These are phyloP conservation scores for Cercospora citrullina DNA, from an alignment of 2,329 filamentous ascomycete species.

Conservation along the genomic window DNA sequence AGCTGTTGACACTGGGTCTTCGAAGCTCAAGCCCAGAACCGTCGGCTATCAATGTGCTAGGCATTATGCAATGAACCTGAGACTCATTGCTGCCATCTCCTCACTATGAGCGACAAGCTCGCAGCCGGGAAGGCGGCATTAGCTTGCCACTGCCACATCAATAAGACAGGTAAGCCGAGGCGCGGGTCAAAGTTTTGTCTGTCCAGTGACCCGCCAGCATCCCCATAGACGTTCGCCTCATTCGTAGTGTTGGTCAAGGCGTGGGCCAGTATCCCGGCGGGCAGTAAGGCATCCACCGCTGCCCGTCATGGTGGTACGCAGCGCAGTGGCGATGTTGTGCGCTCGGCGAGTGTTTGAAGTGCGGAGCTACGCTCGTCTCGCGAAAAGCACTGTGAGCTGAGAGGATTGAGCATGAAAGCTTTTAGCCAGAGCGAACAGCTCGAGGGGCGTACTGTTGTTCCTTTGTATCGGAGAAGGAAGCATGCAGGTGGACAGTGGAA, in stretches of 20 bases:
- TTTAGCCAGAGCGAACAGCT: background rate
- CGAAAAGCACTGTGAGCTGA: background rate
- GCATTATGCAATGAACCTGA: constrained; percentile 8
- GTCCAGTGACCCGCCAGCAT: constrained; percentile 8
- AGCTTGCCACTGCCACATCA: constrained; percentile 9
- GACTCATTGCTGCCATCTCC: constrained; percentile 9
- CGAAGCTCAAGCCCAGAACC: background rate
- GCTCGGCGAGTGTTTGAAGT: background rate
- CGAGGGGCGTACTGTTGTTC: background rate
- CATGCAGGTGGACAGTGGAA: background rate
- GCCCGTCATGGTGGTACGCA: background rate
- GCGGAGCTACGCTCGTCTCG: background rate
- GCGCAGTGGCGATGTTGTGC: background rate
- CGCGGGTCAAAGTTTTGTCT: background rate
- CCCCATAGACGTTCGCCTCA: constrained; percentile 5
- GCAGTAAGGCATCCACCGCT: background rate
- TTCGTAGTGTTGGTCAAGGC: background rate
- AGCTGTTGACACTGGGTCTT: background rate
- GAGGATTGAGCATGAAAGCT: background rate
- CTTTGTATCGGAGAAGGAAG: background rate
- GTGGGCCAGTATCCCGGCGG: background rate
- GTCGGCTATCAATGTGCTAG: background rate
- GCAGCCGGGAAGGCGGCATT: constrained; percentile 11
- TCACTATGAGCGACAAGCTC: constrained; percentile 3
- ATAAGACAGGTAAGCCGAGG: constrained; percentile 19